These are phyloP conservation scores for Arabidopsis arenosa DNA, from an alignment of 345 rosid genomes.

Conservation along the genomic window DNA sequence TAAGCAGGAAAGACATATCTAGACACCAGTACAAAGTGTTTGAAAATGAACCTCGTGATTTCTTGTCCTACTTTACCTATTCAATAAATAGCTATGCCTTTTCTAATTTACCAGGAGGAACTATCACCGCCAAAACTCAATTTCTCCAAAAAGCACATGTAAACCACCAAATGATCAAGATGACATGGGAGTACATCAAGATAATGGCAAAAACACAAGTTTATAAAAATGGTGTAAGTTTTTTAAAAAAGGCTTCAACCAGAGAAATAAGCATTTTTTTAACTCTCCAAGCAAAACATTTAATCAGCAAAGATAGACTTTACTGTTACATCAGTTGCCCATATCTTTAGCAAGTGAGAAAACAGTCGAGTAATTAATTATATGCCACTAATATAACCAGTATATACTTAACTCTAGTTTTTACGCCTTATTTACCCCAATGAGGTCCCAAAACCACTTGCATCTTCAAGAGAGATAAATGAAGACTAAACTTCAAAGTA, in stretches of 20 bases:
- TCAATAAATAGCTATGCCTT: neutral
- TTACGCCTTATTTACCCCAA: slow-evolving; percentile 17
- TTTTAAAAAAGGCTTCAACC: neutral
- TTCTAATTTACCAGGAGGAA: slow-evolving; percentile 6
- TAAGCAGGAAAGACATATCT: slow-evolving; percentile 9
- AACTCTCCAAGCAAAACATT: slow-evolving; percentile 11
- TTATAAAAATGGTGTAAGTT: neutral
- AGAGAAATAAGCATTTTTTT: neutral
- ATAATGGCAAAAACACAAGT: slow-evolving; percentile 9
- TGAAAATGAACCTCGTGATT: neutral
- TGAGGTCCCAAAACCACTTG: slow-evolving; percentile 26
- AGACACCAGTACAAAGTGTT: neutral
- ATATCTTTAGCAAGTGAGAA: neutral
- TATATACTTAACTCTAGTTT: slow-evolving; percentile 6
- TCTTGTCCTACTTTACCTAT: slow-evolving; percentile 10
- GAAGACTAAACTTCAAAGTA: slow-evolving; percentile 11
- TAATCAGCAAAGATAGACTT: slow-evolving; percentile 26
- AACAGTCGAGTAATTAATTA: neutral
- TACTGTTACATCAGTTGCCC: slow-evolving; percentile 11
- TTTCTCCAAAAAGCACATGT: slow-evolving; percentile 8
- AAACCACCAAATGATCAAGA: slow-evolving; percentile 1
- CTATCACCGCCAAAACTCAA: slow-evolving; percentile 10
- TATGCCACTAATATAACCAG: slow-evolving; percentile 2
- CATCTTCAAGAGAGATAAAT: slow-evolving; percentile 8
- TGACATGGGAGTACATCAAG: too few relatives aligned